A percentile compares a stretch with the other conserved stretches of the same genome.
phyloP scores from a whole-genome alignment of 2,329 filamentous ascomycete species.

The Penicillium sp. region DNA sequence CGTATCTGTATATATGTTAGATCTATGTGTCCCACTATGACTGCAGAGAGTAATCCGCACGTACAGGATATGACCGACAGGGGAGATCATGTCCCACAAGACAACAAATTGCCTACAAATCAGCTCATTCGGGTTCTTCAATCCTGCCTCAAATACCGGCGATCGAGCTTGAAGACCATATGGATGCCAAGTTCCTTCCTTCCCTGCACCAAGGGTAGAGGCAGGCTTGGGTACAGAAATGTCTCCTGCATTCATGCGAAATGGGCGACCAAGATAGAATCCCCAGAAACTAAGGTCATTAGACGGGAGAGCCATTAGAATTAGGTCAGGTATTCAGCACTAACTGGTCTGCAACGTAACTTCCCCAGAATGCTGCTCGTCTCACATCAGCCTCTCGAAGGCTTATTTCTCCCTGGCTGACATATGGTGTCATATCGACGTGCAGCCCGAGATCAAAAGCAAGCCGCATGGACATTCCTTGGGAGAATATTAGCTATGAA shows the following conservation, averaged over 20 bases:
- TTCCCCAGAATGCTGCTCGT: conserved; percentile 44
- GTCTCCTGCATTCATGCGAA: conserved; percentile 42
- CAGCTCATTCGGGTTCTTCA: conserved; percentile 35
- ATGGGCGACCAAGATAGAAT: conserved; percentile 45
- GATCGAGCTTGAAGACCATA: conserved; percentile 28
- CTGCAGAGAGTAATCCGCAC: conserved; percentile 5
- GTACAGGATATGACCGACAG: conserved; percentile 44
- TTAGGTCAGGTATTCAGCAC: conserved; percentile 4
- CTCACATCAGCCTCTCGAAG: conserved; percentile 41
- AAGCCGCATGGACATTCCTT: conserved; percentile 47
- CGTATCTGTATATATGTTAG: conserved; percentile 31
- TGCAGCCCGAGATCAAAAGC: conserved; percentile 48
- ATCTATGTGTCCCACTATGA: too few relatives aligned
- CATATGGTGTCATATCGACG: conserved; percentile 41
- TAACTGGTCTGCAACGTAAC: conserved; percentile 43
- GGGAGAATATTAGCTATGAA: neutral
- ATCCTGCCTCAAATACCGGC: conserved; percentile 13
- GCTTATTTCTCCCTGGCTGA: conserved; percentile 41
- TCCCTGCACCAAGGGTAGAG: conserved; percentile 23
- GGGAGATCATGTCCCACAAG: conserved; percentile 46
- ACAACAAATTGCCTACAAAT: conserved; percentile 39
- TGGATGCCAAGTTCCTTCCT: conserved; percentile 33
- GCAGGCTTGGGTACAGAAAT: conserved; percentile 42
- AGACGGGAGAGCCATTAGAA: neutral
- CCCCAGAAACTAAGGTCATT: conserved; percentile 38